Evolutionary conservation across 441 rosid species (phyloP).

Genomic region (Erysimum cheiri): DNA sequence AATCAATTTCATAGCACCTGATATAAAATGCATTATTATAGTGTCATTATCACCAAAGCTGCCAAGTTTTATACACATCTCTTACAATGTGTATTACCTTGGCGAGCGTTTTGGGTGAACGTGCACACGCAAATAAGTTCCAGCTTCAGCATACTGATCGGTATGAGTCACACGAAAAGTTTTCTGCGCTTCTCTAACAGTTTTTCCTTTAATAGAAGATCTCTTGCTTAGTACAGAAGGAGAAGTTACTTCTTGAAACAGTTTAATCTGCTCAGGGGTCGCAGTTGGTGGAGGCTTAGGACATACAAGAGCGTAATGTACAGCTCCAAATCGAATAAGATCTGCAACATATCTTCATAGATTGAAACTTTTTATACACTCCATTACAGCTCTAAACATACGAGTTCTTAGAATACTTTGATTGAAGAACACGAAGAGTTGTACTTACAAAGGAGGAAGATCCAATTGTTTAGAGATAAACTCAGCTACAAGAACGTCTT

Average conservation of each 20-base stretch:
- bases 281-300: slow-evolving; percentile 86
- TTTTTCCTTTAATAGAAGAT: slow-evolving; percentile 79
- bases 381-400: slow-evolving; percentile 14
- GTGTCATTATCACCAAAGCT: neutral
- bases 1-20: slow-evolving; percentile 92
- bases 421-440: slow-evolving; percentile 1
- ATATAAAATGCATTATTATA: neutral
- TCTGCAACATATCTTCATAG: slow-evolving; percentile 93
- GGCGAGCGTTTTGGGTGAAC: slow-evolving; percentile 93
- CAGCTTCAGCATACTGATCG: slow-evolving; percentile 71
- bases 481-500: slow-evolving; percentile 64
- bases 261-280: slow-evolving; percentile 64
- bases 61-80: neutral
- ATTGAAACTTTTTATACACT: slow-evolving; percentile 49
- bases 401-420: neutral
- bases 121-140: slow-evolving; percentile 84
- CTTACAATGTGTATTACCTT: slow-evolving; percentile 50
- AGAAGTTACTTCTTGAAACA: slow-evolving; percentile 64
- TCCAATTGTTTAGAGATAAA: slow-evolving; percentile 63
- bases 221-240: slow-evolving; percentile 69
- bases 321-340: slow-evolving; percentile 89
- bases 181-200: slow-evolving; percentile 83
- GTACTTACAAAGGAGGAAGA: slow-evolving; percentile 86
- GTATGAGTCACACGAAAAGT: slow-evolving; percentile 70
- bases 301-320: slow-evolving; percentile 82